Percentiles rank a stretch among this genome's conserved stretches.
phyloP scores from a whole-genome alignment of 106 monocot genomes.

The Acorus gramineus region DNA sequence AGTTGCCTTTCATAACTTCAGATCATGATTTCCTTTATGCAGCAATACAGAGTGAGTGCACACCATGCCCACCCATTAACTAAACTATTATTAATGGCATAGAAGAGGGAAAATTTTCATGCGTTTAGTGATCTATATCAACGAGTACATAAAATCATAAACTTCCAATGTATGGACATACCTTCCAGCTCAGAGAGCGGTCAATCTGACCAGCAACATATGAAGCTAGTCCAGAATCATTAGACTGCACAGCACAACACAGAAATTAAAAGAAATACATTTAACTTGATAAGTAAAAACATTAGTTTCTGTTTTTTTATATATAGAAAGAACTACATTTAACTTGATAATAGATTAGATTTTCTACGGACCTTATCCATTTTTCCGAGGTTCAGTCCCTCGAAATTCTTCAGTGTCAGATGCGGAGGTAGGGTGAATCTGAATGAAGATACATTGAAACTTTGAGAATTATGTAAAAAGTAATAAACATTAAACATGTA shows the following conservation, averaged over 20 bases:
- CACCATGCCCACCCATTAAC: too few species aligned
- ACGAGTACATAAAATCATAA: too few species aligned
- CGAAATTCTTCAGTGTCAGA: slow-evolving; percentile 49
- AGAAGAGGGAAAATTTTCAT: too few species aligned
- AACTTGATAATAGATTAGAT: too few species aligned
- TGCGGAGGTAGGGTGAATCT: slow-evolving; percentile 51
- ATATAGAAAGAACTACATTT: too few species aligned
- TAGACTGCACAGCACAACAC: slow-evolving; percentile 11
- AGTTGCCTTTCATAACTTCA: too few species aligned
- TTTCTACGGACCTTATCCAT: too few species aligned
- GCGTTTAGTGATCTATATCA: too few species aligned
- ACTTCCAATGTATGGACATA: not conserved
- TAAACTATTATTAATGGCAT: too few species aligned
- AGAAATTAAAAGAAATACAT: not conserved
- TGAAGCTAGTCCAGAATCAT: slow-evolving; percentile 55
- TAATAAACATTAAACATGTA: not conserved
- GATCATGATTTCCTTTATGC: too few species aligned
- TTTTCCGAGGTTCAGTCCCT: slow-evolving; percentile 31
- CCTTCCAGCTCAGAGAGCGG: slow-evolving; percentile 51
- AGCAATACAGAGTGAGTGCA: too few species aligned
- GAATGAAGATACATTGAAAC: not conserved
- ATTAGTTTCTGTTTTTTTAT: too few species aligned
- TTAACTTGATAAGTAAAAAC: not conserved
- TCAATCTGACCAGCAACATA: slow-evolving; percentile 56
- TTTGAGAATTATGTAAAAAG: not conserved